phyloP scores from a whole-genome alignment of 345 rosid genomes.

The Boechera stricta region DNA sequence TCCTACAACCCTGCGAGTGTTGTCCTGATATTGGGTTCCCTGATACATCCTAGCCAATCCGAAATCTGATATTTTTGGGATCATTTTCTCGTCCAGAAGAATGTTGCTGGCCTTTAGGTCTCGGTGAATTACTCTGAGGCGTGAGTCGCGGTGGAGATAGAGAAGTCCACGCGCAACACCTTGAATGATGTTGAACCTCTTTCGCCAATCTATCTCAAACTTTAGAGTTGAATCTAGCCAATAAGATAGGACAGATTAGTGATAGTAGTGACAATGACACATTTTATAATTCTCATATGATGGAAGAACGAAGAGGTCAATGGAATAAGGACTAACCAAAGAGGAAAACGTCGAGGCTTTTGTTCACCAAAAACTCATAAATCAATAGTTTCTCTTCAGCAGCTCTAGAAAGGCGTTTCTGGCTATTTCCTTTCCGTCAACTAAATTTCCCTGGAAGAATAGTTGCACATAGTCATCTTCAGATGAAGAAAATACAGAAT shows the following conservation, averaged over 20 bases:
- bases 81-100: constrained; percentile 24
- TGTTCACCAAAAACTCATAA: constrained; percentile 64
- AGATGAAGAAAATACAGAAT: neutral
- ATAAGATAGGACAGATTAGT: neutral
- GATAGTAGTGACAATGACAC: neutral
- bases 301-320: neutral
- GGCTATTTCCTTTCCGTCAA: constrained; percentile 54
- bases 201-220: neutral
- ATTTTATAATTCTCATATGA: neutral
- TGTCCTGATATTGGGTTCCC: constrained; percentile 17
- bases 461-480: constrained; percentile 3
- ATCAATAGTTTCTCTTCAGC: constrained; percentile 56
- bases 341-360: constrained; percentile 57
- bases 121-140: constrained; percentile 13
- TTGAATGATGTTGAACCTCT: constrained; percentile 17
- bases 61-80: constrained; percentile 26
- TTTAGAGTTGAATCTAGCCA: constrained; percentile 18
- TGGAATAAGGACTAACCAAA: constrained; percentile 49
- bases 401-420: constrained; percentile 60
- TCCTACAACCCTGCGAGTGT: constrained; percentile 36
- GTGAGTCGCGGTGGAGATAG: constrained; percentile 29
- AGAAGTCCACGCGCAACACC: constrained; percentile 29
- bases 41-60: constrained; percentile 34
- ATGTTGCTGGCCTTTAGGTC: constrained; percentile 36
- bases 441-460: constrained; percentile 48